Conservation (phyloP, 805 yeast genomes). For the Nakazawaea laoshanensis region DNA sequence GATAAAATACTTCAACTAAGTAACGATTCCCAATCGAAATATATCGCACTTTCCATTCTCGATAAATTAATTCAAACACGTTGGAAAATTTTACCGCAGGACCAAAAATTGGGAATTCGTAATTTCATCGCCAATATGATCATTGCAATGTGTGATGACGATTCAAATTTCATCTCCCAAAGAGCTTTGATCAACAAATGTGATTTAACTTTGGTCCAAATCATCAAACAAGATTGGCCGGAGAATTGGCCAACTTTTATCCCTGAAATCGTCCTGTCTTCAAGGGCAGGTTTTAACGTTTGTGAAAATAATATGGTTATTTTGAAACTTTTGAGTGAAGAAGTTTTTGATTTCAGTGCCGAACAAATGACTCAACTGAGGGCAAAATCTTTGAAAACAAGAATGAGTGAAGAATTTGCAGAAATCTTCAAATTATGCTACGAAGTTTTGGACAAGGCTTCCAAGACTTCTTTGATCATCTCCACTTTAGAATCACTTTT, state of each 20-base stretch:
- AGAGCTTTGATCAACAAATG: conserved; percentile 86
- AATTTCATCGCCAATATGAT: conserved; percentile 93
- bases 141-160: conserved; percentile 82
- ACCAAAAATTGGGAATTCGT: conserved; percentile 87
- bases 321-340: conserved; percentile 82
- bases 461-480: conserved; percentile 72
- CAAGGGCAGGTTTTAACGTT: conserved; percentile 80
- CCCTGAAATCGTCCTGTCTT: conserved; percentile 83
- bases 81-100: conserved; percentile 89
- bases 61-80: conserved; percentile 85
- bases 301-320: conserved; percentile 98
- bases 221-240: conserved; percentile 98
- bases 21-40: conserved; percentile 78
- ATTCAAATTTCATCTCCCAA: conserved; percentile 57
- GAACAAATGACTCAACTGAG: conserved; percentile 97
- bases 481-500: conserved; percentile 79
- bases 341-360: conserved; percentile 90
- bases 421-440: conserved; percentile 90
- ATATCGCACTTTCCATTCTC: conserved; percentile 81
- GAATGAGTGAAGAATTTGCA: conserved; percentile 85
- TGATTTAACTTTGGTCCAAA: conserved; percentile 87
- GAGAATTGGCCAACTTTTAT: conserved; percentile 96
- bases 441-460: conserved; percentile 85
- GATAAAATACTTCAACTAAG: conserved; percentile 81
- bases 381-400: conserved; percentile 70